Evolutionary conservation across 176 grass and related monocot species (phyloP).

Genomic region (Typha latifolia): DNA sequence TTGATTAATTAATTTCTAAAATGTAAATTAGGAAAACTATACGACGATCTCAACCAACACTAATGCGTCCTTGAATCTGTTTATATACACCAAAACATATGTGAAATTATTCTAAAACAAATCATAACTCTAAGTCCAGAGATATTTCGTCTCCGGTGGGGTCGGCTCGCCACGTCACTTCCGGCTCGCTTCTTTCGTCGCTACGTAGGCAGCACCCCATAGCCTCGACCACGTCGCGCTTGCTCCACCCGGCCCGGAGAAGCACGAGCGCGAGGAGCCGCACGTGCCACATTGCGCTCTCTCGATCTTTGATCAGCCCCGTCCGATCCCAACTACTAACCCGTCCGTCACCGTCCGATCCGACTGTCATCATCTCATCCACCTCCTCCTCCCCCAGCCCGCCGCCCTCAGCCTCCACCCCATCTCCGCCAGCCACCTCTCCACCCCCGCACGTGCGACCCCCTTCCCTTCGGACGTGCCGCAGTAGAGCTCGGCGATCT

Average conservation of each 20-base stretch:
- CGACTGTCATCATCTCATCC: neutral
- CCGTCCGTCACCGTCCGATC: neutral
- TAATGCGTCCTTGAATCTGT: too few species aligned
- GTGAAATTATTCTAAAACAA: too few species aligned
- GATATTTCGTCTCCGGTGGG: too few species aligned
- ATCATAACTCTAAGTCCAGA: too few species aligned
- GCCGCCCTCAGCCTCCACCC: constrained; percentile 3
- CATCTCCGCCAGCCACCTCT: neutral
- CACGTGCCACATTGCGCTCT: neutral
- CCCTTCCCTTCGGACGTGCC: neutral
- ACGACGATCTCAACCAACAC: too few species aligned
- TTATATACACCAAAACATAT: too few species aligned
- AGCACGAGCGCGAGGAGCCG: constrained; percentile 1
- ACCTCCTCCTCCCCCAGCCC: constrained; percentile 11
- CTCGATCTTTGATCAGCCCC: neutral
- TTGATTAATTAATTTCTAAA: too few species aligned
- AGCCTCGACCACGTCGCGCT: neutral
- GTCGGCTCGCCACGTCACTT: too few species aligned
- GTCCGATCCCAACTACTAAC: too few species aligned
- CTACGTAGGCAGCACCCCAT: neutral
- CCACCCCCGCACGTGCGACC: neutral
- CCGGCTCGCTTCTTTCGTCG: too few species aligned
- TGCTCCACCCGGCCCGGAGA: constrained; percentile 12
- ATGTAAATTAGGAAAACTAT: too few species aligned
- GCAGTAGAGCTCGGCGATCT: neutral